phyloP scores from a whole-genome alignment of 2,329 filamentous ascomycete genomes.

The Aspergillus neoniger region DNA sequence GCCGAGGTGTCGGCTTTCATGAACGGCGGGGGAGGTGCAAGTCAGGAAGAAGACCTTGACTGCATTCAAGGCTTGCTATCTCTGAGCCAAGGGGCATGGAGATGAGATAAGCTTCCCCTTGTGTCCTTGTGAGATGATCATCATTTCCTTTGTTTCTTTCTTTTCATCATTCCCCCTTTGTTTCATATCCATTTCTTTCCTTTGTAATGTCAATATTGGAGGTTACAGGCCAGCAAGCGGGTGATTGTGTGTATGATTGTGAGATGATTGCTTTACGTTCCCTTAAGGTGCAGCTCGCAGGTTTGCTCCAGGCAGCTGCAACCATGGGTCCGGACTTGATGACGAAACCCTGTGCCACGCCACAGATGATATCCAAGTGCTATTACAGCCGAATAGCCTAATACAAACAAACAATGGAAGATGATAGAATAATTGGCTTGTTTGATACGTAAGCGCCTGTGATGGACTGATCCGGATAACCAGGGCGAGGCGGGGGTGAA shows the following conservation, averaged over 20 bases:
- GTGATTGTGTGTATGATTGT: constrained; percentile 29
- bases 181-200: constrained; percentile 23
- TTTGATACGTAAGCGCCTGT: not conserved
- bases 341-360: constrained; percentile 10
- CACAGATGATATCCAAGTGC: constrained; percentile 1
- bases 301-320: not conserved
- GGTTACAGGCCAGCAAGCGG: constrained; percentile 33
- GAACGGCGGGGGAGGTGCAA: constrained; percentile 57
- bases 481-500: not conserved
- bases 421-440: not conserved
- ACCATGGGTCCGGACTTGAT: constrained; percentile 8
- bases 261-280: constrained; percentile 22
- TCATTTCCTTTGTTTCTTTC: constrained; percentile 29
- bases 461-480: not conserved
- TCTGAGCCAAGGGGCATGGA: constrained; percentile 90
- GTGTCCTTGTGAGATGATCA: constrained; percentile 13
- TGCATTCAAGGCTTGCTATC: constrained; percentile 87
- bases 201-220: constrained; percentile 24
- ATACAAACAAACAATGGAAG: constrained; percentile 1
- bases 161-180: constrained; percentile 23
- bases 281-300: not conserved
- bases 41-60: constrained; percentile 79
- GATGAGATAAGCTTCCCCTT: constrained; percentile 45
- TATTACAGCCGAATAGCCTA: constrained; percentile 6
- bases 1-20: constrained; percentile 75